These are phyloP conservation scores for Backusella circina DNA, from an alignment of 192 early-diverging fungal genomes.

Conservation along the genomic window DNA sequence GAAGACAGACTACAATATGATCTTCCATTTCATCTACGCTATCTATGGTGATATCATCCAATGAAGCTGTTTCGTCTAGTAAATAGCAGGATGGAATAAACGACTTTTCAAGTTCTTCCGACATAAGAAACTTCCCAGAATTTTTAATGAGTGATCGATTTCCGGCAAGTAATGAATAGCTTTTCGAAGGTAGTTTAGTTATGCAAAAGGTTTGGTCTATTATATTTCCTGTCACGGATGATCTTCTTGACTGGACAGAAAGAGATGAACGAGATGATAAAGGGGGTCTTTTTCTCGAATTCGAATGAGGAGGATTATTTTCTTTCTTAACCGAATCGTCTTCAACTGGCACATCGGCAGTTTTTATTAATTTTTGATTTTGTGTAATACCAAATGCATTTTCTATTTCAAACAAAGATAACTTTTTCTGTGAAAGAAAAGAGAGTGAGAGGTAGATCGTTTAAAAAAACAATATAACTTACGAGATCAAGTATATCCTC, in stretches of 20 bases:
- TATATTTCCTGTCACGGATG: neutral
- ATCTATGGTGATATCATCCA: slow-evolving; percentile 11
- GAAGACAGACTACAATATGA: slow-evolving; percentile 42
- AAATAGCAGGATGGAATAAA: slow-evolving; percentile 10
- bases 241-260: neutral
- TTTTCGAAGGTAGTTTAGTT: neutral
- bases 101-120: neutral
- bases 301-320: neutral
- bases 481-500: slow-evolving; percentile 29
- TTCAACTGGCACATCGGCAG: neutral
- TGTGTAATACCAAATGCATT: neutral
- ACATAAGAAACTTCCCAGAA: slow-evolving; percentile 1
- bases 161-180: slow-evolving; percentile 6
- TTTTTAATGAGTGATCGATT: neutral
- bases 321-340: neutral
- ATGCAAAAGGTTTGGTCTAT: slow-evolving; percentile 8
- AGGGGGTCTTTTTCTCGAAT: neutral
- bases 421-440: neutral
- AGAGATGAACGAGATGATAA: neutral
- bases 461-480: neutral
- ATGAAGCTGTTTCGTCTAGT: neutral
- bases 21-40: neutral
- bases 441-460: neutral
- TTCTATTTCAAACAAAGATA: neutral
- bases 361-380: neutral